Evolutionary conservation across 805 yeast species (phyloP), one percentile per base, ranked within the genome.

Genomic region (Barnettozyma californica): DNA sequence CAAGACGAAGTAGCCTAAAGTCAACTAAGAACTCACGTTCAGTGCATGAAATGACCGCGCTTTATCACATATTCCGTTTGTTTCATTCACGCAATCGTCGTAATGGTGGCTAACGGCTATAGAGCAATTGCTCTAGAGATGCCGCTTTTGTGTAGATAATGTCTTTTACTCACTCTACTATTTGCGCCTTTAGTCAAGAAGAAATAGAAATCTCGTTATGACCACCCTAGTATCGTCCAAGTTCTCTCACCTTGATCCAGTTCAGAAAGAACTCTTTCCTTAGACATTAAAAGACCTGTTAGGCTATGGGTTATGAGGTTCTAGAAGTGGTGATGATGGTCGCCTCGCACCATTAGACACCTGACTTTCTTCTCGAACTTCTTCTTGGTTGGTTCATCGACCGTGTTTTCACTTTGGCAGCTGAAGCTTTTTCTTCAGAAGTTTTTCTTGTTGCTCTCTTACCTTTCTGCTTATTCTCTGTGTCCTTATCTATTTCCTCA

Each of bases 371-470:
- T 43, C 58, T 53, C 10, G 49, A 40, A 41, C 52, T 51, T 26
- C 57, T 49, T 47, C 51, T 49, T 13, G 49, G 56, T 41, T 37
- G 55, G 16, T 49, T 21, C 43, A 38, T 51, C 35, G 51, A 51
- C 36, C 48, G 29, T 10, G 55, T 46, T 41, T 50, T 48, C 20
- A 35, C 35, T 20, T 38, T 26, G 21, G 36, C 33, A 10, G 46
- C 14, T 21, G 45, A 41, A 7, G 52, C 55, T 35, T 46, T 54
- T 18, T 45, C 56, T 23, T 54, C 55, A 4, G 48, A 56, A 9
- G 27, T 54, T 16, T 27, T 16, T 18, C 52, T 49, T 29, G 39
- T 48, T 35, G 48, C 44, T 42, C 23, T 45, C 45, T 19, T 43
- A 31, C 25, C 19, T 37, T 2, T 39, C 44, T 16, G 13, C 42